Percentiles rank a stretch among this genome's conserved stretches.
phyloP scores from a whole-genome alignment of 2,329 filamentous ascomycete species.

The Colletotrichum sp. region DNA sequence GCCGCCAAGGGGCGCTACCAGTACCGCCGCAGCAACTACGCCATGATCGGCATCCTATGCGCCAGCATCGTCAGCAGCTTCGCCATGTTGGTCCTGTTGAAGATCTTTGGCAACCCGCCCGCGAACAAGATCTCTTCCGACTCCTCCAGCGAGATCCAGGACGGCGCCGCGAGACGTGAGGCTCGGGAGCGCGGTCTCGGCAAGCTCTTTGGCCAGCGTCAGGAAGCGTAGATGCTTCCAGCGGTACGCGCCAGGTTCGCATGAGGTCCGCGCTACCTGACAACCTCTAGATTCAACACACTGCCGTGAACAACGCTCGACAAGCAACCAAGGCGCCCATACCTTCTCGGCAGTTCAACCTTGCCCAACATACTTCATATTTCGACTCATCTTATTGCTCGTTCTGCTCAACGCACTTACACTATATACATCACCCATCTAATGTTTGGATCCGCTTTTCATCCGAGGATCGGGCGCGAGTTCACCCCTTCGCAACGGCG shows the following conservation, averaged over 20 bases:
- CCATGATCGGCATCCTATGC: slow-evolving; percentile 86
- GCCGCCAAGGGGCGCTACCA: slow-evolving; percentile 69
- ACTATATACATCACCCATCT: slow-evolving; percentile 20
- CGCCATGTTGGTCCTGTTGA: slow-evolving; percentile 71
- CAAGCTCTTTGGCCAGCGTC: slow-evolving; percentile 36
- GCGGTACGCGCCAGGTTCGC: slow-evolving; percentile 21
- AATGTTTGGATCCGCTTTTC: slow-evolving; percentile 32
- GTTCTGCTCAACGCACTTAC: background rate
- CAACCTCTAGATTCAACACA: background rate
- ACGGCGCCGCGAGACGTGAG: slow-evolving; percentile 67
- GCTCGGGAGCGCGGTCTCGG: slow-evolving; percentile 62
- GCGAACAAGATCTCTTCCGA: slow-evolving; percentile 50
- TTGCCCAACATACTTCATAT: slow-evolving; percentile 25
- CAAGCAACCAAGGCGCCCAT: background rate
- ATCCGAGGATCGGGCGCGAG: slow-evolving; percentile 25
- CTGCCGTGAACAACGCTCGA: background rate
- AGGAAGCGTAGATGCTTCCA: slow-evolving; percentile 27
- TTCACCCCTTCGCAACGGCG: background rate
- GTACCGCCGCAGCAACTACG: slow-evolving; percentile 83
- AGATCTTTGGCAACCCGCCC: slow-evolving; percentile 58
- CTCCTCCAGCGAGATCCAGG: slow-evolving; percentile 53
- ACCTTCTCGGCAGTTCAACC: slow-evolving; percentile 40
- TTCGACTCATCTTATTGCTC: slow-evolving; percentile 7
- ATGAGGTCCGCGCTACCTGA: slow-evolving; percentile 24
- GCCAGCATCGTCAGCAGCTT: slow-evolving; percentile 77